A percentile compares a stretch with the other conserved stretches of the same genome.
Conservation (phyloP, 768 basidiomycete genomes). For the Mycena vitilis region DNA sequence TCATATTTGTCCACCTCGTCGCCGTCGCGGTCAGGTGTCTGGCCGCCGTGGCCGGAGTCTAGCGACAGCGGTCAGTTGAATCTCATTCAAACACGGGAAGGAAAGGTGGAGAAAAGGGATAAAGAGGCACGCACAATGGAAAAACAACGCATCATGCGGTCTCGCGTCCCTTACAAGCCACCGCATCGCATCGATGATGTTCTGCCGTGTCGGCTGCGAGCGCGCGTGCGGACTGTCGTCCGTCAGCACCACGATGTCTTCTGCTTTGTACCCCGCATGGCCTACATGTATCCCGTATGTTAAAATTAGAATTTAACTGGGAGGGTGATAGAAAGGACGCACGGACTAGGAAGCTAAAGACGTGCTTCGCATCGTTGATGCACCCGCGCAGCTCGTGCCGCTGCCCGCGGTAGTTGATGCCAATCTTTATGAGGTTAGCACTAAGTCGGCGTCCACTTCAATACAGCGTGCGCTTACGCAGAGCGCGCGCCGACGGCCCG, state of each 20-base stretch:
- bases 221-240: constrained; percentile 64
- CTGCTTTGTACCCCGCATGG: constrained; percentile 63
- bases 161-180: constrained; percentile 77
- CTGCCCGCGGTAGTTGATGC: constrained; percentile 82
- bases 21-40: constrained; percentile 80
- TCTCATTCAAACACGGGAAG: too few relatives aligned
- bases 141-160: constrained; percentile 79
- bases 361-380: constrained; percentile 82
- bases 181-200: constrained; percentile 61
- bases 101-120: too few relatives aligned
- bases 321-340: constrained; percentile 31
- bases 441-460: too few relatives aligned
- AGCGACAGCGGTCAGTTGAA: too few relatives aligned
- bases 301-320: not conserved
- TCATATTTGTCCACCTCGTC: constrained; percentile 86
- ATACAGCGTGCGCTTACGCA: too few relatives aligned
- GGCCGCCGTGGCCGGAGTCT: constrained; percentile 98
- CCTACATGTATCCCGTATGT: constrained; percentile 37
- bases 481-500: constrained; percentile 39
- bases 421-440: constrained; percentile 62
- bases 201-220: constrained; percentile 56
- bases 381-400: constrained; percentile 76
- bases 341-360: constrained; percentile 76
- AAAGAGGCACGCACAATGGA: constrained; percentile 80
- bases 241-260: constrained; percentile 77